Evolutionary conservation across 805 yeast genomes (phyloP), one percentile per base, ranked within the genome.

Genomic region (Cyberlindnera petersonii): DNA sequence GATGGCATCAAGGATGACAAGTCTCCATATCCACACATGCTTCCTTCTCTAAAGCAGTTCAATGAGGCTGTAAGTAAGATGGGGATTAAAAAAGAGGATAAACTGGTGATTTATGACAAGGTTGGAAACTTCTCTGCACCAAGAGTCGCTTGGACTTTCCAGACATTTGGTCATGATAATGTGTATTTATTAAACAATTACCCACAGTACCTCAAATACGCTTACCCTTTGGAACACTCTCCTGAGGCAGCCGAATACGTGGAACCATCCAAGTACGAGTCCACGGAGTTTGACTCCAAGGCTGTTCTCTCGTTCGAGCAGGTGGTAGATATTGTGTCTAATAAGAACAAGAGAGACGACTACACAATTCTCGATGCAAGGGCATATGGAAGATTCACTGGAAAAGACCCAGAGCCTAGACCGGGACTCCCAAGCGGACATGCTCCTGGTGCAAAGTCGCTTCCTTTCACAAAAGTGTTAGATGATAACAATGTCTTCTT

Each of bases 401-500:
- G 97, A 10, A 68, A 65, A 17, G 84, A 72, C 3, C 86, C 93
- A 2, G 98, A 93, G 63, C 96, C 96, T 38, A 73, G 98, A 52
- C 77, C 87, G 1, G 97, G 91, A 0, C 63, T 91, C 28, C 68
- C 91, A 2, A 81, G 94, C 4, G 98, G 98, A 0, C 98, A 93
- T 61, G 74, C 88, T 19, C 91, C 94, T 2, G 84, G 86, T 9
- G 75, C 95, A 0, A 70, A 72, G 29, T 82, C 86, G 17, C 62
- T 89, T 23, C 96, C 98, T 13, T 89, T 85, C 55, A 47, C 65
- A 6, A 77, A 74, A 22, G 73, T 88, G 1, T 61, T 87, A 23
- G 73, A 74, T 26, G 58, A 65, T 2, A 68, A 61, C 5, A 61
- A 62, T 41, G 65, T 60, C 42, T 83, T 72, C 65, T 71, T 71